Base-by-base conservation (phyloP, 2,329 filamentous ascomycete species). In the Cadophora malorum region DNA sequence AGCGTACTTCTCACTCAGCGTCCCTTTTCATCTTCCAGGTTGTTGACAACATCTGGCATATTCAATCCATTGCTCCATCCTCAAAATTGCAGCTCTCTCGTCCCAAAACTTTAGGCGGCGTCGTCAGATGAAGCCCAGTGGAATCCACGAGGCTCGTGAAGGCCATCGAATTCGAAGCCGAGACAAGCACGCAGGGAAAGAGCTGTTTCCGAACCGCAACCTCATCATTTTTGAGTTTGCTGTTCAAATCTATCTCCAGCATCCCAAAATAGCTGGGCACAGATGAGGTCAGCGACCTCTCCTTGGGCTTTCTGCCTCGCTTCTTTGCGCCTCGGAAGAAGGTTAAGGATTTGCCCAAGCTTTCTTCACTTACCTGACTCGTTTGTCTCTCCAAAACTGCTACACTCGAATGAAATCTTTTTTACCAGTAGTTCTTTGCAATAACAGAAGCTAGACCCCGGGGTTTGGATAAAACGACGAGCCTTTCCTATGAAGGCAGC, bases 401-500 rank as follows among this genome's bases (percentile, higher is more conserved):
- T 28, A 21, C 5, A 49, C 35, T 49, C 7, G 21, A 21, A 10
- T 49, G 6, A 49, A 45, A 28, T 47, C 16, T 19, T 38, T 38
- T 45, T 19, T 45, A 45, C 12, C 12, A 45, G 12, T 38, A 38
- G 8, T 9, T 38, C 12, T 38, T 14, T 14, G 12, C 8, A 14
- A 45, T 19, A 10, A 19, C 16, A 45, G 12, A 5, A 45, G 41
- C 14, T 45, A 14, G 6, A 45, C 6, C 21, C 1, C 19, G 5
- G 1, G 45, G 7, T 21, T 49, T 19, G 21, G 10, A 49, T 19
- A 49, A 19, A 49, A 49, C 21, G n/a, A 49, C 14, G 33, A 38
- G 21, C 56, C 35, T 45, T 25, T 41, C 56, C 56, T 59, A 59
- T 41, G 35, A 12, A 41, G 56, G 56, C 56, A 59, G 56, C n/a